These are phyloP conservation scores for Pulveroboletus sp. DNA, from an alignment of 768 basidiomycete species.

Conservation along the genomic window DNA sequence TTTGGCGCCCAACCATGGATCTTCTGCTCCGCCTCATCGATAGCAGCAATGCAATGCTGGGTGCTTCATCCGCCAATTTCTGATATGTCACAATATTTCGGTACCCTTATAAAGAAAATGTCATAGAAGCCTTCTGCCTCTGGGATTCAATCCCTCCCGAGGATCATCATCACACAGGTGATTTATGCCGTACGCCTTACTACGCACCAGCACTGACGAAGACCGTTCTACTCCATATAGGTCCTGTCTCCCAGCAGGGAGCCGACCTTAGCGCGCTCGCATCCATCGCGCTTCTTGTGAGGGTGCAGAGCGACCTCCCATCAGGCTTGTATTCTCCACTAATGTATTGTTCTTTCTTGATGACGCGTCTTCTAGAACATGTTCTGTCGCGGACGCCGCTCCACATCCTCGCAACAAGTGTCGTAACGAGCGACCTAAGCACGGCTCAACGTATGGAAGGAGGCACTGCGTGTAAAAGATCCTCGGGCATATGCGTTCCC, in stretches of 20 bases:
- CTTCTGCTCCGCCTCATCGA: conserved; percentile 32
- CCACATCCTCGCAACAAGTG: conserved; percentile 66
- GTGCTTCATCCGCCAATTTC: conserved; percentile 17
- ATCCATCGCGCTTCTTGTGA: conserved; percentile 72
- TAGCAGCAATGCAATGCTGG: conserved; percentile 16
- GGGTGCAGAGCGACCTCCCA: conserved; percentile 57
- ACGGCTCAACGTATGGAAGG: conserved; percentile 66
- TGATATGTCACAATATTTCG: conserved; percentile 21
- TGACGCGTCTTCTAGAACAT: conserved; percentile 17
- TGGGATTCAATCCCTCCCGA: conserved; percentile 33
- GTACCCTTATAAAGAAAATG: conserved; percentile 32
- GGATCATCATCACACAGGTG: conserved; percentile 30
- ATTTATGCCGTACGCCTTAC: conserved; percentile 21
- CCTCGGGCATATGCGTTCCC: conserved; percentile 12
- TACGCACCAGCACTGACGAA: conserved; percentile 8
- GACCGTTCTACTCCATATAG: conserved; percentile 14
- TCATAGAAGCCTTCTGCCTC: conserved; percentile 13
- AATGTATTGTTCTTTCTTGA: conserved; percentile 5
- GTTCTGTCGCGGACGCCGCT: conserved; percentile 49
- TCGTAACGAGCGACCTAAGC: conserved; percentile 71
- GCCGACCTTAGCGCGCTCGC: conserved; percentile 53
- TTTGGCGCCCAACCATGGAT: conserved; percentile 17
- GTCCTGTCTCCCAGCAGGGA: conserved; percentile 39
- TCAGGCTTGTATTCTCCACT: conserved; percentile 36
- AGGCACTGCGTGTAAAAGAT: conserved; percentile 23